These are phyloP conservation scores for Coprinopsis cinerea DNA, from an alignment of 768 basidiomycete species.

Conservation along the genomic window DNA sequence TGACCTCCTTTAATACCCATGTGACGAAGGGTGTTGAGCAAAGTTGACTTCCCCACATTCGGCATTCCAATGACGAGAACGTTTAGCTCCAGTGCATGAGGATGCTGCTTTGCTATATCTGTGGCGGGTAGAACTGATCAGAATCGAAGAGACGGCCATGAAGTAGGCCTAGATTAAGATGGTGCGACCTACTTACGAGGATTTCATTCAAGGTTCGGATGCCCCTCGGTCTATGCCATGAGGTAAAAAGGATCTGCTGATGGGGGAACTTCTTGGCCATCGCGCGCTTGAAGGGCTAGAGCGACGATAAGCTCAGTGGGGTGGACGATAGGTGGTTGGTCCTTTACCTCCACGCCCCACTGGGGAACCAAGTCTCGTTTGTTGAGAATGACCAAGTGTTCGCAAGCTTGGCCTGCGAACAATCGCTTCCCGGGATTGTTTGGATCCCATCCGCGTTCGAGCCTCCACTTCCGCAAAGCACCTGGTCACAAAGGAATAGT, in stretches of 20 bases:
- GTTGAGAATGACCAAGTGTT: conserved; percentile 87
- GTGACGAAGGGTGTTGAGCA: conserved; percentile 84
- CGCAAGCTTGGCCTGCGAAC: conserved; percentile 47
- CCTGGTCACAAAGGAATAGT: conserved; percentile 31
- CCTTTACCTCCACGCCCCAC: conserved; percentile 88
- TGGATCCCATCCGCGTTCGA: conserved; percentile 56
- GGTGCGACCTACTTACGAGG: conserved; percentile 63
- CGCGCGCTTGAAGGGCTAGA: conserved; percentile 66
- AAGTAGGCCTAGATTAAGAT: conserved; percentile 10
- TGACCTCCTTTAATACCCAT: conserved; percentile 84
- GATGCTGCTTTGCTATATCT: conserved; percentile 55
- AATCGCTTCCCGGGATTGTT: conserved; percentile 34
- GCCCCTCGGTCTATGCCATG: conserved; percentile 62
- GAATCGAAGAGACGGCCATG: conserved; percentile 10
- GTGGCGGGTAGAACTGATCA: conserved; percentile 1
- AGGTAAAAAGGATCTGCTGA: conserved; percentile 65
- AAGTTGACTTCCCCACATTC: conserved; percentile 94
- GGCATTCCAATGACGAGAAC: conserved; percentile 98
- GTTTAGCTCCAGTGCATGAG: conserved; percentile 71
- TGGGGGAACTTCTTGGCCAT: conserved; percentile 69
- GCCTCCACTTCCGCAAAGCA: conserved; percentile 61
- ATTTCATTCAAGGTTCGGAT: conserved; percentile 57
- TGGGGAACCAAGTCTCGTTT: conserved; percentile 88
- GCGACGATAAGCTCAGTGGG: conserved; percentile 6
- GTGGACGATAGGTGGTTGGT: too few species aligned